Conservation (phyloP, 148 eudicot species). For the Rheum nobile region DNA sequence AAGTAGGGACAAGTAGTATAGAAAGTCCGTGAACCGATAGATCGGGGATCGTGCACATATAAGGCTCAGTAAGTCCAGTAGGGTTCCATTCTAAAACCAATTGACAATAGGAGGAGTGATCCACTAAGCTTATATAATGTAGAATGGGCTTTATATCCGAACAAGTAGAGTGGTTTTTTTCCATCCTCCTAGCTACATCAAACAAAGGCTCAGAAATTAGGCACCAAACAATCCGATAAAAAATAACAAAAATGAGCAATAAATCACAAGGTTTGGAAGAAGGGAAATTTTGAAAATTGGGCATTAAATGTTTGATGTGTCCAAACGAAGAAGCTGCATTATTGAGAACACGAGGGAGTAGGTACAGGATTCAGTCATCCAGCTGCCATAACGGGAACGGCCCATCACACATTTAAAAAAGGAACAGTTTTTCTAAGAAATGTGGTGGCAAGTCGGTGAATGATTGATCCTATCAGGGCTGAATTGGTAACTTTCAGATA, state of each 20-base stretch:
- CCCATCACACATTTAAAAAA: background rate
- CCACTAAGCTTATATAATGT: too few species aligned
- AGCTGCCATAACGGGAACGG: constrained; percentile 18
- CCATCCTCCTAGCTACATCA: too few species aligned
- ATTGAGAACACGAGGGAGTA: constrained; percentile 27
- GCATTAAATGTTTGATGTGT: constrained; percentile 5
- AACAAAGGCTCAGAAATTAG: background rate
- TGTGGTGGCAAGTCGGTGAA: background rate
- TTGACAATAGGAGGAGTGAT: too few species aligned
- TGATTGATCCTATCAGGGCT: constrained; percentile 10
- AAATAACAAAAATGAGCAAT: background rate
- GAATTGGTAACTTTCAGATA: constrained; percentile 2
- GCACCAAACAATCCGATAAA: background rate
- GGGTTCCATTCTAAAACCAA: too few species aligned
- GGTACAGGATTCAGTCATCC: constrained; percentile 13
- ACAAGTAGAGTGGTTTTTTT: too few species aligned
- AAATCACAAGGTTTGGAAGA: constrained; percentile 5
- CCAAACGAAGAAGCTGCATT: constrained; percentile 12
- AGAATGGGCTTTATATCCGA: too few species aligned
- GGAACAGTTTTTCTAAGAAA: background rate
- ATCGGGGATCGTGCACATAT: too few species aligned
- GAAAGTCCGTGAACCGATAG: too few species aligned
- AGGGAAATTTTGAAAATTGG: background rate
- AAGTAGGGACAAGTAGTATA: background rate
- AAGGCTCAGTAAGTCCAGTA: too few species aligned